Evolutionary conservation across 164 flowering plant species (phyloP).

Genomic region (Saururus chinensis): DNA sequence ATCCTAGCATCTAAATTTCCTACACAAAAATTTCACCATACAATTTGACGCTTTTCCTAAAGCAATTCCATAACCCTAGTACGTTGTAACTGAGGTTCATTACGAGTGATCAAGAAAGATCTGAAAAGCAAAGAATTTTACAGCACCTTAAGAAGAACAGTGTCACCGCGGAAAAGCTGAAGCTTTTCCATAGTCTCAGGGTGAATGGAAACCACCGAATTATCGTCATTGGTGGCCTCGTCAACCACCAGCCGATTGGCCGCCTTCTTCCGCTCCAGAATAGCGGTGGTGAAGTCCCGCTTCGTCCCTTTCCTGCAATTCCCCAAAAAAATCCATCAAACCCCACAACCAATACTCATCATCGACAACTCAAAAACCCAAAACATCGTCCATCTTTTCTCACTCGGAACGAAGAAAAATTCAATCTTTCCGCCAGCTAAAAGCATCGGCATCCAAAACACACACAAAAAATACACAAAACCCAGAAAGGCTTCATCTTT

Average conservation of each 20-base stretch:
- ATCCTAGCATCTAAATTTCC: too few species aligned
- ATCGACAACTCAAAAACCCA: neutral
- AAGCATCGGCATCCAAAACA: neutral
- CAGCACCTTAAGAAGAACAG: constrained; percentile 60
- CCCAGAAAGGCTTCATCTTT: neutral
- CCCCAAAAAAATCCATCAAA: neutral
- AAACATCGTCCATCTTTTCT: too few species aligned
- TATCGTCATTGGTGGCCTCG: constrained; percentile 72
- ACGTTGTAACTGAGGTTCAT: too few species aligned
- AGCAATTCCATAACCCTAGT: too few species aligned
- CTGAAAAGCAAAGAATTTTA: neutral
- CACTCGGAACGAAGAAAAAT: too few species aligned
- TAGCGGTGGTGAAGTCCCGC: constrained; percentile 78
- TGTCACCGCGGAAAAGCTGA: constrained; percentile 79
- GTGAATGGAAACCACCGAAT: constrained; percentile 68
- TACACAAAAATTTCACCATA: too few species aligned
- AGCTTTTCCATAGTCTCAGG: constrained; percentile 82
- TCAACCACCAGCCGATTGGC: constrained; percentile 71
- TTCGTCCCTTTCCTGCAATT: constrained; percentile 48
- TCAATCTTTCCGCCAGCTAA: neutral
- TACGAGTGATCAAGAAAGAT: too few species aligned
- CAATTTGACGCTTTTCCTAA: too few species aligned
- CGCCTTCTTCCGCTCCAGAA: constrained; percentile 77
- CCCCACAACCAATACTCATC: neutral
- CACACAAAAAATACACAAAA: neutral